Conservation (phyloP, 495 filamentous ascomycete species). For the Neurospora sp. region DNA sequence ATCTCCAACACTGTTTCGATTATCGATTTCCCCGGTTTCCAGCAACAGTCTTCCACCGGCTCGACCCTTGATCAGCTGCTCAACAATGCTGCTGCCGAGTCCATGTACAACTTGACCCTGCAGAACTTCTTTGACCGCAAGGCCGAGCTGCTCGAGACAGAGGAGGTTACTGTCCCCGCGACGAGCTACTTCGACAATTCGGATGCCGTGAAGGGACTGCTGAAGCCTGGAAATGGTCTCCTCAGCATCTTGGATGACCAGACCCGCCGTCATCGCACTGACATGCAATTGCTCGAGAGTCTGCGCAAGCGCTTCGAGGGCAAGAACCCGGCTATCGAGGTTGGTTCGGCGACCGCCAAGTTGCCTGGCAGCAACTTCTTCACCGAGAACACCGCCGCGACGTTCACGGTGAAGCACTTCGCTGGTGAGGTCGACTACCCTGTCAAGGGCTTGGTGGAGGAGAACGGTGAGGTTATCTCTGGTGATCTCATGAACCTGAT, state of each 20-base stretch:
- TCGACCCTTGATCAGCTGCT: slow-evolving; percentile 87
- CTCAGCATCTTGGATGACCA: slow-evolving; percentile 94
- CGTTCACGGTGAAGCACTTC: slow-evolving; percentile 88
- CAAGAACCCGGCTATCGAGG: slow-evolving; percentile 81
- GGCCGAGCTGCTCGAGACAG: slow-evolving; percentile 81
- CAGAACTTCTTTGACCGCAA: slow-evolving; percentile 94
- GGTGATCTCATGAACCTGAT: slow-evolving; percentile 95
- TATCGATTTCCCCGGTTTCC: slow-evolving; percentile 92
- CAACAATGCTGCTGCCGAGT: slow-evolving; percentile 87
- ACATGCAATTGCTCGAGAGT: slow-evolving; percentile 82
- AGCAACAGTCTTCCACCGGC: slow-evolving; percentile 69
- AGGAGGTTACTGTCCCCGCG: slow-evolving; percentile 79
- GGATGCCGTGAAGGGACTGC: slow-evolving; percentile 77
- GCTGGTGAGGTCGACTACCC: slow-evolving; percentile 96
- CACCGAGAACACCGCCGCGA: slow-evolving; percentile 63
- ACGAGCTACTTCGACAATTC: slow-evolving; percentile 97
- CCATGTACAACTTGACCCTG: slow-evolving; percentile 81
- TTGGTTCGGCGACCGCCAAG: slow-evolving; percentile 54
- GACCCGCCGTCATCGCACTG: slow-evolving; percentile 75
- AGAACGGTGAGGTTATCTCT: slow-evolving; percentile 91
- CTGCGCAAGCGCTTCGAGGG: slow-evolving; percentile 85
- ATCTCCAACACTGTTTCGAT: slow-evolving; percentile 90
- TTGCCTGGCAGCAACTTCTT: slow-evolving; percentile 72
- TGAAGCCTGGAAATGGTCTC: slow-evolving; percentile 87
- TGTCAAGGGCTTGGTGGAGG: slow-evolving; percentile 73